Percentiles rank a stretch among this genome's conserved stretches.
phyloP scores from a whole-genome alignment of 1,139 yeast species.

The Debaryomyces fabryi region DNA sequence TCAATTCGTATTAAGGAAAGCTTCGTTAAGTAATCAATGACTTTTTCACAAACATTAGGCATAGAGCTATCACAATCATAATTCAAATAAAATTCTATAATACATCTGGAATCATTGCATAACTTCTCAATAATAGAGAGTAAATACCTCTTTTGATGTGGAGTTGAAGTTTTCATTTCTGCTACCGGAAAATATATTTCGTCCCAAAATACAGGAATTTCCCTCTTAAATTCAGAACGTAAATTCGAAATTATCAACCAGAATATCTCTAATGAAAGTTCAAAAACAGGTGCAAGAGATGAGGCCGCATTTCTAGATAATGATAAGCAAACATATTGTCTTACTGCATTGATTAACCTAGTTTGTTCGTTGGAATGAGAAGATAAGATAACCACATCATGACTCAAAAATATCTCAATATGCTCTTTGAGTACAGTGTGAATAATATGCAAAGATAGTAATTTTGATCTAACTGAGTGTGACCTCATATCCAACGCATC shows the following conservation, averaged over 20 bases:
- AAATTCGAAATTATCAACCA: conserved; percentile 85
- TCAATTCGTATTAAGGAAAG: conserved; percentile 74
- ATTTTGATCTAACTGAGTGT: conserved; percentile 88
- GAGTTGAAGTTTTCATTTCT: conserved; percentile 87
- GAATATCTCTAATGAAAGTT: conserved; percentile 87
- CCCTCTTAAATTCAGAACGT: conserved; percentile 85
- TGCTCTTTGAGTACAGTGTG: conserved; percentile 86
- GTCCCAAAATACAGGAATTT: conserved; percentile 89
- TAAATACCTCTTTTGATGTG: conserved; percentile 89
- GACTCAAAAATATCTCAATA: conserved; percentile 76
- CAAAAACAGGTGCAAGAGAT: conserved; percentile 88
- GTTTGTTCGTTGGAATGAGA: conserved; percentile 59
- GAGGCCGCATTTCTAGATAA: conserved; percentile 93
- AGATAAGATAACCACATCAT: conserved; percentile 61
- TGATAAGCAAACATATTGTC: conserved; percentile 81
- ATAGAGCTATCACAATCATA: conserved; percentile 89
- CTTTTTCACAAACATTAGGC: conserved; percentile 84
- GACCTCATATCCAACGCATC: conserved; percentile 83
- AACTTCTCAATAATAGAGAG: conserved; percentile 76
- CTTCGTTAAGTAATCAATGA: conserved; percentile 76
- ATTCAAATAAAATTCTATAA: conserved; percentile 90
- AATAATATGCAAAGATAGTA: conserved; percentile 83
- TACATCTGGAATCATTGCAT: conserved; percentile 85
- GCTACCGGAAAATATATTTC: conserved; percentile 94
- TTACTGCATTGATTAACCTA: conserved; percentile 73